Percentiles rank a stretch among this genome's conserved stretches.
phyloP scores from a whole-genome alignment of 1,284 basidiomycete genomes.

The Ganoderma boninense region DNA sequence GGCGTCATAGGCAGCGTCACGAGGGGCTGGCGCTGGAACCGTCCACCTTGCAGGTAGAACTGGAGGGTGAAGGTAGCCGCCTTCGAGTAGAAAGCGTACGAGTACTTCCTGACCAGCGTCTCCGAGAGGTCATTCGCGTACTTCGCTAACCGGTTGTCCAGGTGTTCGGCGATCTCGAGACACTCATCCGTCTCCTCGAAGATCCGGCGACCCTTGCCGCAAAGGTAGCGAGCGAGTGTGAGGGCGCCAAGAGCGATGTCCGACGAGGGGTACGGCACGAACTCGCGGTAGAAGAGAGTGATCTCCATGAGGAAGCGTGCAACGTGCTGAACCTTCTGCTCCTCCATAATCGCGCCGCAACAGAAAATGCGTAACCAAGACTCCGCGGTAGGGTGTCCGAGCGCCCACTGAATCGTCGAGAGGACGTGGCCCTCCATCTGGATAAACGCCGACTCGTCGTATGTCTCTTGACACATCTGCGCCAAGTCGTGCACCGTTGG shows the following conservation, averaged over 20 bases:
- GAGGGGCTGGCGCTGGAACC: conserved; percentile 63
- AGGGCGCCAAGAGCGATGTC: conserved; percentile 89
- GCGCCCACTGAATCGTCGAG: conserved; percentile 93
- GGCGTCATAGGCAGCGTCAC: conserved; percentile 75
- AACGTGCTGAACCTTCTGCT: conserved; percentile 90
- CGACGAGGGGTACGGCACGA: conserved; percentile 87
- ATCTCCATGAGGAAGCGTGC: conserved; percentile 99
- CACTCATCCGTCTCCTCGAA: conserved; percentile 85
- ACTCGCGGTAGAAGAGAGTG: conserved; percentile 96
- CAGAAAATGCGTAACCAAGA: conserved; percentile 92
- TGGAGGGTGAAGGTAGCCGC: conserved; percentile 93
- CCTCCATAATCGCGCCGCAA: conserved; percentile 78
- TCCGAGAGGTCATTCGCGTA: conserved; percentile 92
- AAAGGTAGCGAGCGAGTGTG: conserved; percentile 89
- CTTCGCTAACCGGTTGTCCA: conserved; percentile 88
- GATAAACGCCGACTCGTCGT: conserved; percentile 95
- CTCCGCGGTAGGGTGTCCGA: conserved; percentile 98
- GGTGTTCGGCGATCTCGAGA: conserved; percentile 80
- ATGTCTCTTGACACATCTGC: conserved; percentile 94
- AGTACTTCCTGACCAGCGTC: conserved; percentile 97
- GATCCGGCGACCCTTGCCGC: conserved; percentile 77
- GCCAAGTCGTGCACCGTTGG: conserved; percentile 94
- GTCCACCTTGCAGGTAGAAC: conserved; percentile 86
- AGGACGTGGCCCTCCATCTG: conserved; percentile 99
- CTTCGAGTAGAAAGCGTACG: conserved; percentile 93